These are phyloP conservation scores for Acacia melanoxylon DNA, from an alignment of 306 rosid genomes.

Conservation along the genomic window DNA sequence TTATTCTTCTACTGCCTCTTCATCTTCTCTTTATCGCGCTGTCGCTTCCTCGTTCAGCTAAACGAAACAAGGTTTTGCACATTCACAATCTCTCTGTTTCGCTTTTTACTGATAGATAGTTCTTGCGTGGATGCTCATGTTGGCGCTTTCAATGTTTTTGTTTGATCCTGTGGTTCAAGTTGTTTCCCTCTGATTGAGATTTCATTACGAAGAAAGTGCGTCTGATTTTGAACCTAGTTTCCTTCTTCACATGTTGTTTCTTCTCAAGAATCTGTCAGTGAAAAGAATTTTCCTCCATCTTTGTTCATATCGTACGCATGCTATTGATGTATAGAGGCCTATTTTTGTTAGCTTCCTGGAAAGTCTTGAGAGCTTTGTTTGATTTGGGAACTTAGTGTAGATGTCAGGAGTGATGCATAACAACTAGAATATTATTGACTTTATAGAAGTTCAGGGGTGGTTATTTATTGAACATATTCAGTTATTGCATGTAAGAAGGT, in stretches of 20 bases:
- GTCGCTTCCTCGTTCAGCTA: background rate
- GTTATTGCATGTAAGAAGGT: background rate
- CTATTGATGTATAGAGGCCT: background rate
- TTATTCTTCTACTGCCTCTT: background rate
- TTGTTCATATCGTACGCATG: background rate
- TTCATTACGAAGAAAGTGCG: slow-evolving; percentile 9
- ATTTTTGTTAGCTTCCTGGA: background rate
- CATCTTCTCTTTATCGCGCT: background rate
- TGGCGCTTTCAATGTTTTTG: background rate
- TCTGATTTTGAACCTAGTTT: slow-evolving; percentile 39
- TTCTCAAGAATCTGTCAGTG: slow-evolving; percentile 26
- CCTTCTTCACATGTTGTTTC: slow-evolving; percentile 1
- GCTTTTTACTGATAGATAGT: background rate
- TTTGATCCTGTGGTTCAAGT: slow-evolving; percentile 7
- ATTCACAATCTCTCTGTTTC: slow-evolving; percentile 18
- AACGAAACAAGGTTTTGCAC: slow-evolving; percentile 38
- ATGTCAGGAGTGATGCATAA: background rate
- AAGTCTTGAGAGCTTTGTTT: background rate
- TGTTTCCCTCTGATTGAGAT: slow-evolving; percentile 17
- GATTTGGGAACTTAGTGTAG: background rate
- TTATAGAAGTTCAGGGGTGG: background rate
- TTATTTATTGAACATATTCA: background rate
- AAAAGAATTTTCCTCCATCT: background rate
- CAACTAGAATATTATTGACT: background rate
- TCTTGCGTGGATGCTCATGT: background rate